Conservation (phyloP, 331 rosid genomes). For the Acacia concinna region DNA sequence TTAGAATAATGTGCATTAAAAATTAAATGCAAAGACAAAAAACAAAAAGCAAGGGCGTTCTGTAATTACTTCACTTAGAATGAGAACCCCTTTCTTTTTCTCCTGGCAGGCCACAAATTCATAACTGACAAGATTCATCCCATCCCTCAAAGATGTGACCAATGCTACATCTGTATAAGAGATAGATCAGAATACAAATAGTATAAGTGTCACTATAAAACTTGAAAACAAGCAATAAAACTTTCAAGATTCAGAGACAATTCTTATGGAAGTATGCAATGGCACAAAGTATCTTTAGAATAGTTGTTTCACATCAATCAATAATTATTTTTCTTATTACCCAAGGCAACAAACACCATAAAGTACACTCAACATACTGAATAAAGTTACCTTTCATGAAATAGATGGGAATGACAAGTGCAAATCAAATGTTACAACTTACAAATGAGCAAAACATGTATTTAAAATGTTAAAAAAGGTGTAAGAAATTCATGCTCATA, state of each 20-base stretch:
- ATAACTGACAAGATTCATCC: conserved; percentile 98
- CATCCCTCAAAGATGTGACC: conserved; percentile 96
- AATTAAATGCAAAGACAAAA: conserved; percentile 25
- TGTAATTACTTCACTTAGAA: conserved; percentile 84
- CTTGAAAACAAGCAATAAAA: background rate
- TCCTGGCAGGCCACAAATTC: conserved; percentile 98
- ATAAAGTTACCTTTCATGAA: background rate
- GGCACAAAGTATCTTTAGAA: background rate
- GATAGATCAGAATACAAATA: background rate
- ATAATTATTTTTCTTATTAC: background rate
- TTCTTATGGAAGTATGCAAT: conserved; percentile 25
- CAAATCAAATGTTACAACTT: conserved; percentile 11
- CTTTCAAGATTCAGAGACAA: background rate
- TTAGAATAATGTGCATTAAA: background rate
- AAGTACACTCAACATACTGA: background rate
- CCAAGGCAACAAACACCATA: conserved; percentile 15
- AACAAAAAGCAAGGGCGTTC: conserved; percentile 31
- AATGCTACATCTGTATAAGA: conserved; percentile 76
- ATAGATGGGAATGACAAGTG: background rate
- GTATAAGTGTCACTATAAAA: background rate
- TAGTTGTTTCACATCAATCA: conserved; percentile 1
- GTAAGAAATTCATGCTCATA: conserved; percentile 7
- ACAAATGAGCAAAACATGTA: background rate
- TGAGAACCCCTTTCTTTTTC: conserved; percentile 94
- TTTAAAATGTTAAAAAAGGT: background rate